Evolutionary conservation across 345 rosid species (phyloP).

Genomic region (Lumnitzera littorea): DNA sequence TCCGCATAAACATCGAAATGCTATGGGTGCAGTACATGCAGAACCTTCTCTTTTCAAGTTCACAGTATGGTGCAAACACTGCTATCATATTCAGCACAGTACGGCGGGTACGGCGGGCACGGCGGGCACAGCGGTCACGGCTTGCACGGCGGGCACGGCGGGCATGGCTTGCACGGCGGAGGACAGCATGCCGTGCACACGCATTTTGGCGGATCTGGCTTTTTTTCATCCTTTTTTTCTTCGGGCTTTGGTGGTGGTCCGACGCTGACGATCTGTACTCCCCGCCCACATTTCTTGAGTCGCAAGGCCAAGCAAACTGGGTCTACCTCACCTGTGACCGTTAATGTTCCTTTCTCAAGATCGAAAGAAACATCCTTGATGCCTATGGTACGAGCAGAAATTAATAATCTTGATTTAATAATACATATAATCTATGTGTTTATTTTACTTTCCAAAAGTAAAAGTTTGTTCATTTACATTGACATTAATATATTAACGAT

Average conservation of each 20-base stretch:
- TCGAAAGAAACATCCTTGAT: constrained; percentile 5
- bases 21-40: too few relatives aligned
- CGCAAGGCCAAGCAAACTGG: constrained; percentile 5
- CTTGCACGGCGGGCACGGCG: too few relatives aligned
- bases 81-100: neutral
- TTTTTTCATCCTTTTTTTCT: constrained; percentile 1
- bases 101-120: constrained; percentile 3
- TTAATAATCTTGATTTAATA: too few relatives aligned
- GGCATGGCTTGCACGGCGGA: too few relatives aligned
- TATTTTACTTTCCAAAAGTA: too few relatives aligned
- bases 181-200: neutral
- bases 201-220: neutral
- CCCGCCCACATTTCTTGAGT: constrained; percentile 7
- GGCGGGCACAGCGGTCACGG: neutral
- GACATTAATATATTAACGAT: too few relatives aligned
- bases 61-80: neutral
- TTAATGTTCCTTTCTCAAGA: constrained; percentile 4
- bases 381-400: neutral
- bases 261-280: neutral
- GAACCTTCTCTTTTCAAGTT: neutral
- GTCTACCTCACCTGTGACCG: constrained; percentile 6
- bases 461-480: too few relatives aligned
- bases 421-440: too few relatives aligned
- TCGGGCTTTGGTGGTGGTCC: constrained; percentile 8
- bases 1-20: too few relatives aligned